Evolutionary conservation across 495 filamentous ascomycete species (phyloP).

Genomic region (Cercophora sp.): DNA sequence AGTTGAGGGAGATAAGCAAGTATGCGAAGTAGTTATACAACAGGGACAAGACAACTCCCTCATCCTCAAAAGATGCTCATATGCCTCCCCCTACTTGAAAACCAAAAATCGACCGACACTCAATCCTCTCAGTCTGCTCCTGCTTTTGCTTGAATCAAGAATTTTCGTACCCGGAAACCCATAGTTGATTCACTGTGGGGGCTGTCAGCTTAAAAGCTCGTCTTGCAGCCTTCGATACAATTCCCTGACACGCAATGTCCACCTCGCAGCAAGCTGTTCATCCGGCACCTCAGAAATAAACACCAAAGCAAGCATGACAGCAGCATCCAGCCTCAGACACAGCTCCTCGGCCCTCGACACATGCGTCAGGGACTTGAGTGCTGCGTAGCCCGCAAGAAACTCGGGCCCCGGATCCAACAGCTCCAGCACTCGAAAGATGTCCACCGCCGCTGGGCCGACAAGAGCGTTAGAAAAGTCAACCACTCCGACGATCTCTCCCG

Average conservation of each 20-base stretch:
- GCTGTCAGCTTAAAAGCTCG: too few species aligned
- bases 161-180: too few species aligned
- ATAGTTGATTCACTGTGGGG: too few species aligned
- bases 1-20: constrained; percentile 23
- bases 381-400: neutral
- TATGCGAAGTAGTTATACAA: constrained; percentile 17
- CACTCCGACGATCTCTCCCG: neutral
- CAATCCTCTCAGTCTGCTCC: too few species aligned
- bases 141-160: too few species aligned
- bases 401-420: neutral
- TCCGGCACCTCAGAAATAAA: neutral
- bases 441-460: neutral
- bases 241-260: neutral
- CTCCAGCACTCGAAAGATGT: neutral
- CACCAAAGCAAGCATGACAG: neutral
- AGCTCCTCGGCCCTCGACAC: neutral
- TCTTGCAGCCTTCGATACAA: neutral
- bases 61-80: too few species aligned
- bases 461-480: neutral
- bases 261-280: neutral
- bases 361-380: neutral
- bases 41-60: neutral
- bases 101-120: too few species aligned
- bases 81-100: too few species aligned
- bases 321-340: neutral